Evolutionary conservation across 495 filamentous ascomycete species (phyloP), one percentile per base, ranked within the genome.

Genomic region (Aspergillus mulundensis): DNA sequence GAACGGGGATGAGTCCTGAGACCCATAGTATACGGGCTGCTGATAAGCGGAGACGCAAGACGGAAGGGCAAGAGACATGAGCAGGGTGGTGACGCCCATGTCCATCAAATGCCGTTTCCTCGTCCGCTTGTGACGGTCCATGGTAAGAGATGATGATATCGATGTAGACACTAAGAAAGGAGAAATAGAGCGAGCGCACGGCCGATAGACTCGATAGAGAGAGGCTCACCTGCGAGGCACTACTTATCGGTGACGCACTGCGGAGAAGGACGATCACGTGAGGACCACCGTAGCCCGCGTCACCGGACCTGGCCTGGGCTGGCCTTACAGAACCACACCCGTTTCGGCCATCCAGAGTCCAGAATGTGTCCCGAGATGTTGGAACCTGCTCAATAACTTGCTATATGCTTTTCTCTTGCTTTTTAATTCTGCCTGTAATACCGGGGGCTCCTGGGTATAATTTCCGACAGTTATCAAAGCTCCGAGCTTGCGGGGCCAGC

Each of bases 221-320:
- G 15, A 30, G 6, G 47, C 14, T 36, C 47, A 24, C 25, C 25
- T 28, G 25, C 23, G 44, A 50, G 21, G 16, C 23, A 30, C 14
- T 18, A 57, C 60, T 64, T 67, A 64, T 62, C 62, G 46, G 67
- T 67, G 67, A 70, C 62, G 61, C 61, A 67, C 55, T 64, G 64
- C 65, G 62, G 65, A 61, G 56, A 53, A 15, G 32, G 48, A 42
- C 16, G 16, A 38, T 56, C 53, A 56, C 53, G 53, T 56, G 53
- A 3, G 14, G 3, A 1, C 15, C 5, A 12, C 19, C 7, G 4
- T 28, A 28, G 25, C 23, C 44, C 63, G 58, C 58, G 61, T 61
- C 56, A 66, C 48, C 39, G 25, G 50, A 11, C 7, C 28, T 18
- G n/a, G n/a, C n/a, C n/a, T n/a, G n/a, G n/a, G n/a, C 25, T 28